These are phyloP conservation scores for Arachnopeziza araneosa DNA, from an alignment of 2,329 filamentous ascomycete species.

Conservation along the genomic window DNA sequence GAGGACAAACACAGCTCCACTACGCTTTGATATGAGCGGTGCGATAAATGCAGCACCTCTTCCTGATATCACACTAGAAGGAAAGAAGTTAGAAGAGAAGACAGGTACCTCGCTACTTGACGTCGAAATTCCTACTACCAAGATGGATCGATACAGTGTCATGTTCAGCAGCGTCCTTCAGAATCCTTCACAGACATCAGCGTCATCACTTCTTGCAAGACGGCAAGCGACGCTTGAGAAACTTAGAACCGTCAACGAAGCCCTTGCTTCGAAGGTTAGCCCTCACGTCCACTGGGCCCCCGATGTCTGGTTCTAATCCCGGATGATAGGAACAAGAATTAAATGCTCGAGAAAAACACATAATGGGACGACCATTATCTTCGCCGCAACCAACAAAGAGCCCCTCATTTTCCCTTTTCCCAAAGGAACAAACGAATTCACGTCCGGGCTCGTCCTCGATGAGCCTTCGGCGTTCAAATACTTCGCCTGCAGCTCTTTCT, in stretches of 20 bases:
- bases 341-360: constrained; percentile 17
- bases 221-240: constrained; percentile 55
- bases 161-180: constrained; percentile 81
- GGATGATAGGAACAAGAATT: constrained; percentile 34
- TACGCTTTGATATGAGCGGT: constrained; percentile 14
- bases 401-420: constrained; percentile 39
- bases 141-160: constrained; percentile 85
- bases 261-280: constrained; percentile 33
- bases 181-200: constrained; percentile 17
- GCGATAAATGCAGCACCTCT: constrained; percentile 5
- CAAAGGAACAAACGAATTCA: constrained; percentile 19
- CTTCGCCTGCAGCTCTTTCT: constrained; percentile 47
- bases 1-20: constrained; percentile 25
- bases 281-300: constrained; percentile 9
- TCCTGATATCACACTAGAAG: constrained; percentile 20
- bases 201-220: constrained; percentile 42
- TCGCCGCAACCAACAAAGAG: constrained; percentile 44
- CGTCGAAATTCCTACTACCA: constrained; percentile 73
- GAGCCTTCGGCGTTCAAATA: constrained; percentile 43
- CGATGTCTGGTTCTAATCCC: constrained; percentile 16
- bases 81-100: background rate
- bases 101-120: constrained; percentile 45
- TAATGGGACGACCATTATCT: constrained; percentile 39
- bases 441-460: constrained; percentile 7
- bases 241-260: constrained; percentile 48